Conservation (phyloP, 2,329 filamentous ascomycete species). For the Hypoxylon sp. region DNA sequence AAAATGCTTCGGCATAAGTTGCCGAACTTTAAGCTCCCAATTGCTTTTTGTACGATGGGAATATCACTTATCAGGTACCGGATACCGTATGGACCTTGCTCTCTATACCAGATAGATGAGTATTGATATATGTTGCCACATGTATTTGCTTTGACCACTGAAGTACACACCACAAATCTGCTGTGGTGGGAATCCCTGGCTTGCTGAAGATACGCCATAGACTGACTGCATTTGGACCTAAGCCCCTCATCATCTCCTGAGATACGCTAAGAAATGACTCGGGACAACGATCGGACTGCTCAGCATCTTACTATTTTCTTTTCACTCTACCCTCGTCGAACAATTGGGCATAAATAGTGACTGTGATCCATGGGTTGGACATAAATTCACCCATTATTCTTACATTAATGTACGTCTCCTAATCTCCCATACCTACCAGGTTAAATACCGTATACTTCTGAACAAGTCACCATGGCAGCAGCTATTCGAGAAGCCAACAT, state of each 20-base stretch:
- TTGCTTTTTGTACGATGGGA: not conserved
- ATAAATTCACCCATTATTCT: not conserved
- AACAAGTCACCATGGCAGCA: conserved; percentile 13
- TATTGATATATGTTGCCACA: too few relatives aligned
- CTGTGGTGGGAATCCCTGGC: not conserved
- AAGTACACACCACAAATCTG: too few relatives aligned
- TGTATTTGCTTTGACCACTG: too few relatives aligned
- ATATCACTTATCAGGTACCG: too few relatives aligned
- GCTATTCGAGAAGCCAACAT: not conserved
- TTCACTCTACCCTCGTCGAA: not conserved
- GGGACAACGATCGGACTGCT: not conserved
- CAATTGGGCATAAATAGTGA: conserved; percentile 7
- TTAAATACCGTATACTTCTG: not conserved
- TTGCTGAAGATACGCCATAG: too few relatives aligned
- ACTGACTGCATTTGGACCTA: not conserved
- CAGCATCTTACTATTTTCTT: not conserved
- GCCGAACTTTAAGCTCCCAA: not conserved
- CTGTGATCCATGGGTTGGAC: not conserved
- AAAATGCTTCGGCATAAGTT: not conserved
- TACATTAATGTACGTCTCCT: not conserved
- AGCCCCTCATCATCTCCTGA: too few relatives aligned
- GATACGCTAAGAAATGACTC: not conserved
- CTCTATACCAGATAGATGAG: not conserved
- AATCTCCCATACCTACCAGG: not conserved
- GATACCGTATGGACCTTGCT: not conserved